These are phyloP conservation scores for Flaveria floridana DNA, from an alignment of 140 eudicot genomes.

Conservation along the genomic window DNA sequence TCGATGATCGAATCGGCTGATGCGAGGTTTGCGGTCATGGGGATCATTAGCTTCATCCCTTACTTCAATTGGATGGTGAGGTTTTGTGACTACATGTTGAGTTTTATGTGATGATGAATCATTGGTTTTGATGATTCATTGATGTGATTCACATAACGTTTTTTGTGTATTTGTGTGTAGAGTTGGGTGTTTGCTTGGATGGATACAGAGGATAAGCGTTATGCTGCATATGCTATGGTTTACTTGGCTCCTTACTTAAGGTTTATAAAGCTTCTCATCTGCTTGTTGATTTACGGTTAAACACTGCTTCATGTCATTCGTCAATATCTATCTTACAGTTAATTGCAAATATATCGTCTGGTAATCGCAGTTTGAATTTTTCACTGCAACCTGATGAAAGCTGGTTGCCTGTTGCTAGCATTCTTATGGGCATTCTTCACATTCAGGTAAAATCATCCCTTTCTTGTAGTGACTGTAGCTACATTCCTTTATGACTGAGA, in stretches of 20 bases:
- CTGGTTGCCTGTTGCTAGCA: slow-evolving; percentile 94
- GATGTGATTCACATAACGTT: slow-evolving; percentile 6
- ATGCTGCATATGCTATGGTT: slow-evolving; percentile 71
- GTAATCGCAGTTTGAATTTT: slow-evolving; percentile 54
- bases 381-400: slow-evolving; percentile 90
- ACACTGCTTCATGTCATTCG: too few relatives aligned
- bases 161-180: slow-evolving; percentile 35
- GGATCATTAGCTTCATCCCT: slow-evolving; percentile 87
- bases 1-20: slow-evolving; percentile 62
- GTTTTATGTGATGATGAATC: not conserved
- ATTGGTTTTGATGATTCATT: not conserved
- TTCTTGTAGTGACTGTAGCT: not conserved
- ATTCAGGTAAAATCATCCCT: slow-evolving; percentile 59
- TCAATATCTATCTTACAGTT: not conserved
- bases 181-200: slow-evolving; percentile 97
- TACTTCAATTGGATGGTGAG: slow-evolving; percentile 94
- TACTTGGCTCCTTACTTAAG: slow-evolving; percentile 91
- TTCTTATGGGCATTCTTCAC: slow-evolving; percentile 75
- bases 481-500: not conserved
- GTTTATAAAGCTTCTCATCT: slow-evolving; percentile 35
- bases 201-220: slow-evolving; percentile 79
- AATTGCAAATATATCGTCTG: not conserved
- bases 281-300: not conserved
- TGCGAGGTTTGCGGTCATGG: slow-evolving; percentile 88
- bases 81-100: not conserved